Base-by-base conservation (phyloP, 2,329 filamentous ascomycete species). In the Aspergillus intermedius region DNA sequence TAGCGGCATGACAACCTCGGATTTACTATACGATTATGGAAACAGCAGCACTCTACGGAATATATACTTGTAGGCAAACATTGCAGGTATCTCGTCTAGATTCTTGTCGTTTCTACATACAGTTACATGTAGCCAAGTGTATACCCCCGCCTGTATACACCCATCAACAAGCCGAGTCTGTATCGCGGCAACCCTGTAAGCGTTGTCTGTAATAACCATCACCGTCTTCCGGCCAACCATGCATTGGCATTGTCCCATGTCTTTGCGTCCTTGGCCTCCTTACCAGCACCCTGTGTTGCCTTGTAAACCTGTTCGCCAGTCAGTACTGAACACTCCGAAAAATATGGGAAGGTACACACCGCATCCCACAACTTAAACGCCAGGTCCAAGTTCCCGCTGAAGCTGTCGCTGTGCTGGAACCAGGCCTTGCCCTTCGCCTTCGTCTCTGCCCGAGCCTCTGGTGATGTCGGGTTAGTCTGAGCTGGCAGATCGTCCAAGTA, bases 361-460 rank as follows among this genome's bases (percentile, higher is more conserved):
- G 82, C 81, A 71, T 83, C 81, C 81, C 81, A 86, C 23, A 86
- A 66, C 49, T 75, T 75, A 64, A 83, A 85, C 3, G 80, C 81
- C 50, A 74, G 75, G 46, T 79, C 69, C 46, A 86, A 66, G 62
- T 84, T 83, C 13, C 68, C 76, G 17, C 72, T 67, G 54, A 83
- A 78, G 62, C 82, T 76, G 19, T 76, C 67, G 42, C 77, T 80
- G 60, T 82, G 78, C 44, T 78, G 77, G 65, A 85, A 82, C 75
- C 81, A 84, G 43, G 78, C 74, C 51, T 73, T 75, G 49, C 79
- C 77, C 48, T 76, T 77, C 12, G 73, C 68, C 55, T 76, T 75
- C 17, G 77, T 74, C 30, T 75, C 70, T 3, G 70, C 69, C 45
- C 78, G 75, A 5, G 75, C 72, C 17, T 74, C 70, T 5, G 69